Percentiles rank a stretch among this genome's conserved stretches.
Evolutionary conservation across 2,329 filamentous ascomycete genomes (phyloP).

Genomic region (Parascedosporium putredinis): DNA sequence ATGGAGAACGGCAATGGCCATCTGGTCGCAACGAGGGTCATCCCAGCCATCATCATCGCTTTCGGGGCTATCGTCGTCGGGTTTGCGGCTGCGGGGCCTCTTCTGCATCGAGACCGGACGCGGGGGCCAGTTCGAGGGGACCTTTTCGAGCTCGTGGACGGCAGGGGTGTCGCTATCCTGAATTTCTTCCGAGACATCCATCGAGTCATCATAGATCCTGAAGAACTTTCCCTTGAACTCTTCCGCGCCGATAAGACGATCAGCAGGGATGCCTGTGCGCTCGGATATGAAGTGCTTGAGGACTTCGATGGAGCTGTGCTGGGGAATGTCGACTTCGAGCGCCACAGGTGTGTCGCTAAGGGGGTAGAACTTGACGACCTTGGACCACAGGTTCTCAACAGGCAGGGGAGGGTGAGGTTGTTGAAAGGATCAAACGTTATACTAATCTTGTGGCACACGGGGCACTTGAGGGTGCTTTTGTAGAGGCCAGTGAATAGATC

Average conservation of each 20-base stretch:
- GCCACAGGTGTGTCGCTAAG: constrained; percentile 59
- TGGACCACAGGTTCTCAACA: constrained; percentile 71
- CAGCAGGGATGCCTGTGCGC: constrained; percentile 52
- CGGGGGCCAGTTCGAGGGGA: constrained; percentile 65
- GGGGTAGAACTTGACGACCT: constrained; percentile 67
- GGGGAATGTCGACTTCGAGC: constrained; percentile 71
- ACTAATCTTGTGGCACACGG: constrained; percentile 85
- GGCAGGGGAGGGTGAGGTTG: constrained; percentile 87
- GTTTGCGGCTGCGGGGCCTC: constrained; percentile 40
- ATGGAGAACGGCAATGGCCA: constrained; percentile 65
- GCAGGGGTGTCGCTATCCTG: constrained; percentile 53
- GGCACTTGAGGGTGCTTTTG: constrained; percentile 93
- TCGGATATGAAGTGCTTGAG: constrained; percentile 63
- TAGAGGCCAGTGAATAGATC: constrained; percentile 97
- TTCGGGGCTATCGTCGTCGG: constrained; percentile 35
- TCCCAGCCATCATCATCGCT: constrained; percentile 43
- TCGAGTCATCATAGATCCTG: constrained; percentile 66
- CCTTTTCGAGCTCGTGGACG: constrained; percentile 65
- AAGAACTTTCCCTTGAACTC: constrained; percentile 79
- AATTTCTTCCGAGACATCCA: constrained; percentile 63
- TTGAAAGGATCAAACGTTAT: constrained; percentile 98
- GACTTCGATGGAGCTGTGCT: constrained; percentile 56
- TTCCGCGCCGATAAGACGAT: constrained; percentile 68
- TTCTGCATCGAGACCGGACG: constrained; percentile 26
- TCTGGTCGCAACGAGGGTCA: constrained; percentile 50